Evolutionary conservation across 352 stramenopile genomes (phyloP).

Genomic region (Pythium dissotocum): DNA sequence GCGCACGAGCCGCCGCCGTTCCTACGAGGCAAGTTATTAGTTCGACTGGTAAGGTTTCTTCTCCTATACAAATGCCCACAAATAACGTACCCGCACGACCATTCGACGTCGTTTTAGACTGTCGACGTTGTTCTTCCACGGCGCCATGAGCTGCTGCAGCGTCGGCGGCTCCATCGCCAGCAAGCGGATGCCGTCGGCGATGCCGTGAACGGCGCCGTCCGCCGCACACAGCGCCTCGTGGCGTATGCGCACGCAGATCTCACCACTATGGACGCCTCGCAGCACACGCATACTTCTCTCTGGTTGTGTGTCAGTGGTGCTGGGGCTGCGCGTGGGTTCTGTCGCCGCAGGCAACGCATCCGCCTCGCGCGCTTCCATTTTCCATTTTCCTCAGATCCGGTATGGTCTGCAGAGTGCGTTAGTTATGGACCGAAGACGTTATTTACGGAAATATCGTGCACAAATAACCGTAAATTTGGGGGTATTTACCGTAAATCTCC

Average conservation of each 20-base stretch:
- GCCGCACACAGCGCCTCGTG: constrained; percentile 19
- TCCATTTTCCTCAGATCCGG: neutral
- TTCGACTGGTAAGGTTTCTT: too few species aligned
- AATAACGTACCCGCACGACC: constrained; percentile 24
- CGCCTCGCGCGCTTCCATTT: neutral
- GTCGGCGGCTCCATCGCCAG: constrained; percentile 35
- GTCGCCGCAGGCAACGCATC: neutral
- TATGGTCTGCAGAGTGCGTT: neutral
- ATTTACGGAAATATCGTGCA: neutral
- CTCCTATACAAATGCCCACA: neutral
- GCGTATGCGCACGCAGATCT: constrained; percentile 47
- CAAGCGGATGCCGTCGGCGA: constrained; percentile 2
- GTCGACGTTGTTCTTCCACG: constrained; percentile 32
- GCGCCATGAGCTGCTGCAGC: constrained; percentile 28
- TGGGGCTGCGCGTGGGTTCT: neutral
- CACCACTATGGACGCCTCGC: constrained; percentile 38
- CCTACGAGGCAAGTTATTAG: neutral
- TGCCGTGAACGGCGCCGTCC: constrained; percentile 16
- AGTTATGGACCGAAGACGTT: neutral
- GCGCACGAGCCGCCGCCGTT: constrained; percentile 11
- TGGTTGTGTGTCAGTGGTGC: neutral
- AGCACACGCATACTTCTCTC: neutral
- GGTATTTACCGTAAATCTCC: too few species aligned
- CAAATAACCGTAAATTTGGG: too few species aligned
- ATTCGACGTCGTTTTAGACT: constrained; percentile 22